A percentile compares a stretch with the other conserved stretches of the same genome.
Evolutionary conservation across 495 filamentous ascomycete genomes (phyloP).

Genomic region (Podospora australis): DNA sequence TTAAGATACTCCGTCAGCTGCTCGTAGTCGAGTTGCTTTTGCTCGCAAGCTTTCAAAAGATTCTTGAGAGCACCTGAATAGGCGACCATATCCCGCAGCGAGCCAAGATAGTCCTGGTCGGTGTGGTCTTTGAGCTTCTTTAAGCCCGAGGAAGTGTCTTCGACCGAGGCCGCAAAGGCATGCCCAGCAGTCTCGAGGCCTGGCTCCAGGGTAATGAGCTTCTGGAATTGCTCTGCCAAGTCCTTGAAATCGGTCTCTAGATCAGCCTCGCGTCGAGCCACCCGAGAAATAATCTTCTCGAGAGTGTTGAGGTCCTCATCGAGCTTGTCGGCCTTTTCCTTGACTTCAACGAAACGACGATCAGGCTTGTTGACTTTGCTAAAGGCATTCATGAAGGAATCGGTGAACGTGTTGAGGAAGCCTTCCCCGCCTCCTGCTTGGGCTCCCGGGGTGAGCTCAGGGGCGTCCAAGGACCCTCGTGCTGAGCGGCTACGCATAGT

Average conservation of each 20-base stretch:
- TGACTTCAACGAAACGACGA: constrained; percentile 87
- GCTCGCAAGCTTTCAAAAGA: constrained; percentile 87
- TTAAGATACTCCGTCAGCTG: constrained; percentile 91
- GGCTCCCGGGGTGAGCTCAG: constrained; percentile 10
- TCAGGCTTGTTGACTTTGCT: constrained; percentile 94
- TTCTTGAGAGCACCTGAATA: constrained; percentile 79
- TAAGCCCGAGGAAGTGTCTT: constrained; percentile 70
- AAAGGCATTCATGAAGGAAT: constrained; percentile 96
- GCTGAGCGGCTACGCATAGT: constrained; percentile 74
- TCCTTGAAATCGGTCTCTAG: constrained; percentile 86
- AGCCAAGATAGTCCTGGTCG: constrained; percentile 90
- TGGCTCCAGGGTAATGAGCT: constrained; percentile 81
- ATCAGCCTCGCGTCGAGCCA: constrained; percentile 81
- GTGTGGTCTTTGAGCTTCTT: constrained; percentile 80
- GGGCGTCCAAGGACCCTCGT: constrained; percentile 48
- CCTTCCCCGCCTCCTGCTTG: constrained; percentile 42
- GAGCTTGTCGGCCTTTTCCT: constrained; percentile 88
- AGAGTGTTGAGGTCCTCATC: constrained; percentile 91
- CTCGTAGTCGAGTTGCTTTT: constrained; percentile 97
- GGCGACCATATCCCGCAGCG: constrained; percentile 85
- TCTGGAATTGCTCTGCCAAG: constrained; percentile 87
- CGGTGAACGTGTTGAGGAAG: constrained; percentile 88
- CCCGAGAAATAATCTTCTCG: constrained; percentile 85
- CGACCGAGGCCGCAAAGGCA: constrained; percentile 77
- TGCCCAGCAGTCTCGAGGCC: constrained; percentile 74